Evolutionary conservation across 139 green algal genomes (phyloP), one percentile per base, ranked within the genome.

Genomic region (Tetraselmis chui): DNA sequence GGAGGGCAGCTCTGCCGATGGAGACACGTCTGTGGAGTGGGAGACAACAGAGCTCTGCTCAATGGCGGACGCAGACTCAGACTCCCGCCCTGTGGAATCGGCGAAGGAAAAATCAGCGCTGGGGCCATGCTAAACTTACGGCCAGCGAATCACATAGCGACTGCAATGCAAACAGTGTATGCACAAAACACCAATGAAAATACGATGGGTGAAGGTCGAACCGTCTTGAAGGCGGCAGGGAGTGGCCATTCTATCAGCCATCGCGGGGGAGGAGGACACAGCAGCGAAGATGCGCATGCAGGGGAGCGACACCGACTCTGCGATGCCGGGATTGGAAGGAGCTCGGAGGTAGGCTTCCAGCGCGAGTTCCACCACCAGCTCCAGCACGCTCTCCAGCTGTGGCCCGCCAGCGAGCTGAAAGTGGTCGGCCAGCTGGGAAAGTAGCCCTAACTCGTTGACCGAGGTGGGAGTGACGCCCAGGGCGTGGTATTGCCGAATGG

Each of bases 391-490:
- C 22, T 30, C 32, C 81, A 84, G 78, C 81, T 84, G 75, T 23
- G 81, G 30, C 23, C 80, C 30, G 32, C 81, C 79, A 23, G 76
- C 75, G 45, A 5, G 11, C 11, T 67, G 45, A 18, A 67, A 67
- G 45, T 18, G 45, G 45, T 67, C 45, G 5, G 45, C 78, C 75
- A 84, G 76, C 31, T 88, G 32, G 30, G 75, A 59, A 32, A 91
- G 76, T 59, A 91, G 67, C 24, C 59, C 26, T 30, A 87, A 25
- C 76, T 88, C 85, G 2, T 84, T 32, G 1, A 59, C 32, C 23
- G 84, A 32, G 18, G 28, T 75, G 23, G 83, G 80, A 1, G 77
- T 85, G 25, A 89, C 76, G 30, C 88, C 85, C n/a, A 86, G 2
- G 23, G 85, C 59, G 24, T 59, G 58, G 45, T 89, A 79, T 28